A percentile compares a stretch with the other conserved stretches of the same genome.
Evolutionary conservation across 73 alveolate species (phyloP).

Genomic region (Stentor roeselii): DNA sequence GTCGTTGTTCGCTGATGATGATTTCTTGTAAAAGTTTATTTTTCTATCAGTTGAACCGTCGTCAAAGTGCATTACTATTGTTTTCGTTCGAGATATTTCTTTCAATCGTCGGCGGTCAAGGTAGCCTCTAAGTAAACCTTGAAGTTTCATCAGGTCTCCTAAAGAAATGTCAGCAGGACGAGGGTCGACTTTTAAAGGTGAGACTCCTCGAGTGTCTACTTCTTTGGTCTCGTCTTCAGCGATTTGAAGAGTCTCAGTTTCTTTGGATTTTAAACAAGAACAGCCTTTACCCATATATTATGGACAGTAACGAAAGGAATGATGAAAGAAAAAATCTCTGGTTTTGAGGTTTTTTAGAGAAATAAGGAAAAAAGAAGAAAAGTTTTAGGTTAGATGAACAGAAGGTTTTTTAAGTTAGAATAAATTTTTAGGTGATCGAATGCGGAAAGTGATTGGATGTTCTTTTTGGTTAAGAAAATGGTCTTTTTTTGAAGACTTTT

Average conservation of each 20-base stretch:
- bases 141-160: conserved; percentile 7
- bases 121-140: background rate
- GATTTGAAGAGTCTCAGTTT: background rate
- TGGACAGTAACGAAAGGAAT: too few relatives aligned
- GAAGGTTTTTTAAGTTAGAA: background rate
- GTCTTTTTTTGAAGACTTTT: background rate
- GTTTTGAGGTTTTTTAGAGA: too few relatives aligned
- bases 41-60: background rate
- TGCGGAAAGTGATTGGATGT: background rate
- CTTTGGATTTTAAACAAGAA: background rate
- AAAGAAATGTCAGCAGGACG: background rate
- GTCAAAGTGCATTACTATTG: background rate
- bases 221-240: background rate
- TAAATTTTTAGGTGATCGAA: background rate
- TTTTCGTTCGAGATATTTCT: background rate
- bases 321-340: too few relatives aligned
- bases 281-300: background rate
- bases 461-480: background rate
- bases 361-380: too few relatives aligned
- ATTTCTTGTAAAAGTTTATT: too few relatives aligned
- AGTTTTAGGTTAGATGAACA: background rate
- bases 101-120: background rate
- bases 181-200: background rate
- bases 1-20: background rate
- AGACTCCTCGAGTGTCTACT: background rate